phyloP scores from a whole-genome alignment of 768 basidiomycete genomes.

The Boletus subcaerulescens region DNA sequence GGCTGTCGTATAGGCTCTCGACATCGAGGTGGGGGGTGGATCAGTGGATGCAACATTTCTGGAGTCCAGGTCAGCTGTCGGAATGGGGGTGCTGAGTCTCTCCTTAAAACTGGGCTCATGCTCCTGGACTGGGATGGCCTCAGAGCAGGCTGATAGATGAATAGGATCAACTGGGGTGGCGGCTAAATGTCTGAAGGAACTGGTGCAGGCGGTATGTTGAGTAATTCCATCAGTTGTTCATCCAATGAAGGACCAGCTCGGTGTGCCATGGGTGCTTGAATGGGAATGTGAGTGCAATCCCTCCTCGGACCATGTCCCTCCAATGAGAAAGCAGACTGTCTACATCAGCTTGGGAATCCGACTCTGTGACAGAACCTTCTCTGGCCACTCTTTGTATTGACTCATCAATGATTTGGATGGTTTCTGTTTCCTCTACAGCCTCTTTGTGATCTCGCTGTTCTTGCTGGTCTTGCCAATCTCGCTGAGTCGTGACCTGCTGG shows the following conservation, averaged over 20 bases:
- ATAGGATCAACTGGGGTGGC: constrained; percentile 53
- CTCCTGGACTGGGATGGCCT: constrained; percentile 40
- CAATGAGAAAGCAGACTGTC: constrained; percentile 29
- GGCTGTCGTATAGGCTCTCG: neutral
- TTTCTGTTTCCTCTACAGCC: constrained; percentile 12
- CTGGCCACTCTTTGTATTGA: constrained; percentile 12
- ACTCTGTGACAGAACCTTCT: constrained; percentile 31
- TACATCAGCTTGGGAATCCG: constrained; percentile 25
- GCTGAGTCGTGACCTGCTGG: constrained; percentile 3
- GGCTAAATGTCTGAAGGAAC: constrained; percentile 40
- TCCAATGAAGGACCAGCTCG: constrained; percentile 52
- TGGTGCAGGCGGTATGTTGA: constrained; percentile 43
- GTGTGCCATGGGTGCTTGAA: constrained; percentile 44
- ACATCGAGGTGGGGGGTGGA: constrained; percentile 2
- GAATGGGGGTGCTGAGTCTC: constrained; percentile 25
- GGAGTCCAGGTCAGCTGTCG: constrained; percentile 25
- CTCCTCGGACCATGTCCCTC: constrained; percentile 19
- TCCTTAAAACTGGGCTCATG: constrained; percentile 35
- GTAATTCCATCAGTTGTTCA: constrained; percentile 57
- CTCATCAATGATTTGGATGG: constrained; percentile 13
- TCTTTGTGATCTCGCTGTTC: neutral
- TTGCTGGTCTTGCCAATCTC: neutral
- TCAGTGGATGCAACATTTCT: constrained; percentile 10
- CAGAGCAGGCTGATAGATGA: constrained; percentile 51
- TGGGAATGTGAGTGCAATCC: constrained; percentile 28